Conservation (phyloP, 73 alveolate species). For the Stentor roeselii region DNA sequence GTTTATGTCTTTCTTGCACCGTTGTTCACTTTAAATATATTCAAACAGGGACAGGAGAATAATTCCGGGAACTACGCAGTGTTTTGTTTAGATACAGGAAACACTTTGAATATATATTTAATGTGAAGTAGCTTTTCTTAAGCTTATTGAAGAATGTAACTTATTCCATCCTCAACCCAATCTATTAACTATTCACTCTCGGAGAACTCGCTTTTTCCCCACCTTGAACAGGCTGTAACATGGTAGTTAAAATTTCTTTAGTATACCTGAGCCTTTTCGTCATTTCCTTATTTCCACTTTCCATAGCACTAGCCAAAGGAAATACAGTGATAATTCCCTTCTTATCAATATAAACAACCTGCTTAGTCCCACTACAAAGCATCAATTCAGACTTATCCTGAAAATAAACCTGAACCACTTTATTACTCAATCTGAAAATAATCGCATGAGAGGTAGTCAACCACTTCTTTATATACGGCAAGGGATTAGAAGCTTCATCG, state of each 20-base stretch:
- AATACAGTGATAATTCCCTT: constrained; percentile 69
- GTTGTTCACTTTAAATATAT: too few species aligned
- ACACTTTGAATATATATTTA: too few species aligned
- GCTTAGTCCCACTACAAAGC: constrained; percentile 70
- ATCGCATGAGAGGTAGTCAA: constrained; percentile 87
- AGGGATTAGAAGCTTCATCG: constrained; percentile 31
- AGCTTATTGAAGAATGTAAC: too few species aligned
- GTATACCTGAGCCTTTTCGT: constrained; percentile 81
- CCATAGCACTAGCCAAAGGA: constrained; percentile 79
- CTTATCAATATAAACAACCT: constrained; percentile 85
- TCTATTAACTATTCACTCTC: too few species aligned
- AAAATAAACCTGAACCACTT: constrained; percentile 86
- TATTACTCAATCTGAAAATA: constrained; percentile 83
- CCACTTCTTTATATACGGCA: constrained; percentile 72
- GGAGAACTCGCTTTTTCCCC: too few species aligned
- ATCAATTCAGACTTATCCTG: constrained; percentile 90
- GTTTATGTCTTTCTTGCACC: background rate
- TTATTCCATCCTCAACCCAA: too few species aligned
- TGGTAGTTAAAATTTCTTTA: constrained; percentile 83
- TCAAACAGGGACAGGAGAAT: too few species aligned
- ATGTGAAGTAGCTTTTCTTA: too few species aligned
- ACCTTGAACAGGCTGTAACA: constrained; percentile 75
- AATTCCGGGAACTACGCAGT: too few species aligned
- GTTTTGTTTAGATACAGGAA: too few species aligned
- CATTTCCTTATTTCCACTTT: constrained; percentile 82